Evolutionary conservation across 495 filamentous ascomycete species (phyloP), one percentile per base, ranked within the genome.

Genomic region (Aspergillus haitiensis): DNA sequence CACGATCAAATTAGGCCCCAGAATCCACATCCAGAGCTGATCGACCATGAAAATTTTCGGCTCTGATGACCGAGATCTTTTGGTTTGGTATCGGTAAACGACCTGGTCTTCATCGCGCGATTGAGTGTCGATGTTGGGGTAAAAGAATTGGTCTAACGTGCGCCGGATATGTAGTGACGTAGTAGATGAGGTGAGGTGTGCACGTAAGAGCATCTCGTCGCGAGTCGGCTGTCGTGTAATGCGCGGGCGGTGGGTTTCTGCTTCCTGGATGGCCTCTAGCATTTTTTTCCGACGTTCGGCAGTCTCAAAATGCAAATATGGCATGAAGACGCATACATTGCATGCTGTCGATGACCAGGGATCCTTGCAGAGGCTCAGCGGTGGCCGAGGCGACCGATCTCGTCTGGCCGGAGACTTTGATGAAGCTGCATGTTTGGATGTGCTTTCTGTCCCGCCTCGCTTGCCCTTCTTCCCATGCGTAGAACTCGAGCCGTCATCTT

Each of bases 11-110:
- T 86, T 81, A 58, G 82, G 79, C 2, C 88, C 86, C 7, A 89
- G 65, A 18, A 88, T 75, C 84, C 85, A 89, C 71, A 89, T 81
- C 86, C 86, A 90, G 7, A 89, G 72, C 65, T 89, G 86, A 64
- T 89, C 87, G 5, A 90, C 87, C 86, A 89, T 90, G 65, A 88
- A 86, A 9, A 90, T 82, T 62, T 89, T 89, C 2, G 80, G 79
- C 50, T 87, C 84, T n/a, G 74, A 64, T 1, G 70, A 21, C 65
- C 70, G 35, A 64, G 60, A 7, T 59, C 69, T 67, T 48, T 72
- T 67, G 5, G 73, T 76, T 60, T 79, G 82, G 64, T 88, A 89
- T 5, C 87, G 80, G 62, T 84, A 89, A 3, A 90, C 86, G 5
- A 90, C 86, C 68, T 90, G 87, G 62, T 89, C 86, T 49, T 79